Base-by-base conservation (phyloP, 306 rosid species). In the Gillenia trifoliata region DNA sequence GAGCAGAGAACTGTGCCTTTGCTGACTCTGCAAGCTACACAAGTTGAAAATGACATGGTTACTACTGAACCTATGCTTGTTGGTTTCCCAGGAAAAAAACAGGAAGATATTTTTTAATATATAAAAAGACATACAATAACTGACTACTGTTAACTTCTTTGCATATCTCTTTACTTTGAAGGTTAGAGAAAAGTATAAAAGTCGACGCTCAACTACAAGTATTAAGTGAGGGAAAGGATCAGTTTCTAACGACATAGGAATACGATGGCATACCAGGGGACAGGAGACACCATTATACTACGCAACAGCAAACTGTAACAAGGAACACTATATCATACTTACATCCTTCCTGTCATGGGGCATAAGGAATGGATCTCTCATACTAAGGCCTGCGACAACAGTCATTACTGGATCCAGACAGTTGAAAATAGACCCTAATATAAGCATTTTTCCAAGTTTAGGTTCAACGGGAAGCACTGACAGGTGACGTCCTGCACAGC, bases 391-490 rank as follows among this genome's bases (percentile, higher is more conserved):
- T 72, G 96, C 95, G 55, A 88, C 98, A 81, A 92, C 80, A 74
- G 96, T 94, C 88, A 92, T 83, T 68, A 94, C 81, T 40, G 99
- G 99, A 83, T 92, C 96, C 66, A 94, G 83, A 77, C 97, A 94
- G 75, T 89, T 90, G 80, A 94, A 90, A 75, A 92, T 90, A 68
- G 96, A 84, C 74, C 97, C 99, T 81, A 92, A 87, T 69, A 94
- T 89, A 71, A 92, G 97, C 96, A 92, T 92, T 82, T 94, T 92
- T 64, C 97, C 99, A 64, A 92, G 96, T 81, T 94, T 94, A 82
- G 99, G 99, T 75, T 94, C 99, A 87, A 94, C 90, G 0, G 99
- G 97, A 85, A 94, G 96, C 91, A 82, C 79, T 23, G 96, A 83
- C 68, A 94, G 78, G 77, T 86, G 80, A 80, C 83, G 86, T 59